Evolutionary conservation across 805 yeast species (phyloP).

Genomic region (Debaryomyces maramus): DNA sequence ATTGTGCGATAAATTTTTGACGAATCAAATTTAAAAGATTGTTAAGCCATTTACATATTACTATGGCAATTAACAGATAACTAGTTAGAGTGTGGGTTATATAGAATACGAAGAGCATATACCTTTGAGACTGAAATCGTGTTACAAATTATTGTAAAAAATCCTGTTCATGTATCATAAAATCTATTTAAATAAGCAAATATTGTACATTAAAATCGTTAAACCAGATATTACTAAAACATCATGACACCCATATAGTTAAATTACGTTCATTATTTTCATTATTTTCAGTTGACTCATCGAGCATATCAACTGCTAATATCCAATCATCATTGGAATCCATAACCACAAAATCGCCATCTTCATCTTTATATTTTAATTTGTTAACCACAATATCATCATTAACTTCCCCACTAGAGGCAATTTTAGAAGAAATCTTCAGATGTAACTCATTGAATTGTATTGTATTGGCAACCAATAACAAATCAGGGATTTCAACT

Average conservation of each 20-base stretch:
- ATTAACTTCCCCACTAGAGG: conserved; percentile 52
- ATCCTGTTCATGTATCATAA: no score
- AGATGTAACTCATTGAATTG: conserved; percentile 57
- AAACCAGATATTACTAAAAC: no score
- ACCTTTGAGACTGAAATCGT: no score
- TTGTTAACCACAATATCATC: conserved; percentile 52
- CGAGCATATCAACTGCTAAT: conserved; percentile 69
- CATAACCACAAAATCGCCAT: conserved; percentile 87
- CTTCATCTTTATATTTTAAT: conserved; percentile 88
- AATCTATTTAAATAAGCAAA: no score
- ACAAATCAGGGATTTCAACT: conserved; percentile 26
- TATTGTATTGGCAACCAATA: conserved; percentile 27
- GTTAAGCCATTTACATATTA: neutral
- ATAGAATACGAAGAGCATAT: no score
- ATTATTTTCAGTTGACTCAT: conserved; percentile 27
- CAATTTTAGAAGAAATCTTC: conserved; percentile 53
- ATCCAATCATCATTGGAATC: conserved; percentile 86
- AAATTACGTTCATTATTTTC: conserved; percentile 18
- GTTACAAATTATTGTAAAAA: no score
- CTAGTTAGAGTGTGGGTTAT: no score
- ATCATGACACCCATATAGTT: conserved; percentile 44
- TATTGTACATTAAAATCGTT: no score
- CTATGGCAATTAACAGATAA: no score
- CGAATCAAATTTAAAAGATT: conserved; percentile 8
- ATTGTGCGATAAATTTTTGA: conserved; percentile 5